These are phyloP conservation scores for Piloderma croceum DNA, from an alignment of 768 basidiomycete genomes.

Conservation along the genomic window DNA sequence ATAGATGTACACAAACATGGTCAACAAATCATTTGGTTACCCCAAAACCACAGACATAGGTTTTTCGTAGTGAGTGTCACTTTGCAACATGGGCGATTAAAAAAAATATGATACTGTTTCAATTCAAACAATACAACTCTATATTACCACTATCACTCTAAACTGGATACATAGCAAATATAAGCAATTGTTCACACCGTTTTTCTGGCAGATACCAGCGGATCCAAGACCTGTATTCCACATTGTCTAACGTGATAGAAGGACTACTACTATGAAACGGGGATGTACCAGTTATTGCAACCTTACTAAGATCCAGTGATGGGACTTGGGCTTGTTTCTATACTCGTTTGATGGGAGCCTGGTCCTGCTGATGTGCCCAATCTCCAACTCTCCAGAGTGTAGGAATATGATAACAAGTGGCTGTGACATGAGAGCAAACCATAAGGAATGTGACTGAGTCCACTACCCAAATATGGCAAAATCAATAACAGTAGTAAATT, in stretches of 20 bases:
- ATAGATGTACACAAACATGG: constrained; percentile 84
- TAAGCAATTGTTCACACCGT: constrained; percentile 75
- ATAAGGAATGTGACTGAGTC: no score
- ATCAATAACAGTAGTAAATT: no score
- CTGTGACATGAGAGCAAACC: no score
- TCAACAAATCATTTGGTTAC: constrained; percentile 76
- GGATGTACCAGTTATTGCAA: constrained; percentile 58
- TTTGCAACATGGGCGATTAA: not conserved
- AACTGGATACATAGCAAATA: constrained; percentile 85
- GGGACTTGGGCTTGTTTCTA: constrained; percentile 69
- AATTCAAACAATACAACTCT: constrained; percentile 89
- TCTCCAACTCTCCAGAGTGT: constrained; percentile 67
- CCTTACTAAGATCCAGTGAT: constrained; percentile 61
- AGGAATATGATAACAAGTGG: no score
- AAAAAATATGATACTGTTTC: constrained; percentile 73
- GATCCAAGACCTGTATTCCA: constrained; percentile 90
- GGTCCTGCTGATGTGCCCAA: constrained; percentile 61
- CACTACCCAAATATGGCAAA: no score
- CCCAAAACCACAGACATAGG: constrained; percentile 83
- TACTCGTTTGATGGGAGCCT: constrained; percentile 76
- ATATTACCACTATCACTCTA: constrained; percentile 81
- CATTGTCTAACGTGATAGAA: constrained; percentile 83
- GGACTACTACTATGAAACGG: constrained; percentile 74
- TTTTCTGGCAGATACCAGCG: constrained; percentile 89
- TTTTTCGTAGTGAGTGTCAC: constrained; percentile 73